phyloP scores from a whole-genome alignment of 345 rosid genomes.

The Syzygium aromaticum region DNA sequence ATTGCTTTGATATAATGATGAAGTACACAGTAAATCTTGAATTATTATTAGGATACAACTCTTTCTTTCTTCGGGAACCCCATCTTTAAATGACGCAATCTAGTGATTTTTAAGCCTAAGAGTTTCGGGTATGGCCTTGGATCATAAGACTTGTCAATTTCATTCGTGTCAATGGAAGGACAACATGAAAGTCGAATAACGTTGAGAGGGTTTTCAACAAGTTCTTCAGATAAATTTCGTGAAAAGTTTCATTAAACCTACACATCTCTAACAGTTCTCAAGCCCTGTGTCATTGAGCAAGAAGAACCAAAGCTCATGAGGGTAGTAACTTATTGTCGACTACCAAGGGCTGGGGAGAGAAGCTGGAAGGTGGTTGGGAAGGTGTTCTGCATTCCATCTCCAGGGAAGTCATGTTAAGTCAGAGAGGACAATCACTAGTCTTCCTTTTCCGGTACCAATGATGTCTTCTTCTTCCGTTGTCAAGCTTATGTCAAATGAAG shows the following conservation, averaged over 20 bases:
- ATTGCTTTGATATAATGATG: background rate
- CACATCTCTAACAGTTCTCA: background rate
- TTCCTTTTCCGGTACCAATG: background rate
- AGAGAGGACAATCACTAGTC: background rate
- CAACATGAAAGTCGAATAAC: background rate
- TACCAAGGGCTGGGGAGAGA: background rate
- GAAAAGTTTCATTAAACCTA: background rate
- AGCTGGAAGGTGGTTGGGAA: background rate
- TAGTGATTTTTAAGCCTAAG: background rate
- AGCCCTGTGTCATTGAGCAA: background rate
- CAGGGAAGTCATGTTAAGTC: background rate
- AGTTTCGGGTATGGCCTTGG: background rate
- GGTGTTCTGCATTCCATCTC: background rate
- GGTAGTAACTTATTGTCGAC: background rate
- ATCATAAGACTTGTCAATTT: background rate
- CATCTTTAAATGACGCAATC: background rate
- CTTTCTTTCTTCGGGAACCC: background rate
- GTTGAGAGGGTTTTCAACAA: background rate
- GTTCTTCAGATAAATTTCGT: background rate
- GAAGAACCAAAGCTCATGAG: background rate
- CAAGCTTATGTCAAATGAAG: background rate
- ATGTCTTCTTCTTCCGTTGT: background rate
- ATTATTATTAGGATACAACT: background rate
- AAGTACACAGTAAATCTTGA: background rate
- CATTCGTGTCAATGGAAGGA: background rate